A percentile compares a stretch with the other conserved stretches of the same genome.
phyloP scores from a whole-genome alignment of 306 rosid species.

The Rosa persica region DNA sequence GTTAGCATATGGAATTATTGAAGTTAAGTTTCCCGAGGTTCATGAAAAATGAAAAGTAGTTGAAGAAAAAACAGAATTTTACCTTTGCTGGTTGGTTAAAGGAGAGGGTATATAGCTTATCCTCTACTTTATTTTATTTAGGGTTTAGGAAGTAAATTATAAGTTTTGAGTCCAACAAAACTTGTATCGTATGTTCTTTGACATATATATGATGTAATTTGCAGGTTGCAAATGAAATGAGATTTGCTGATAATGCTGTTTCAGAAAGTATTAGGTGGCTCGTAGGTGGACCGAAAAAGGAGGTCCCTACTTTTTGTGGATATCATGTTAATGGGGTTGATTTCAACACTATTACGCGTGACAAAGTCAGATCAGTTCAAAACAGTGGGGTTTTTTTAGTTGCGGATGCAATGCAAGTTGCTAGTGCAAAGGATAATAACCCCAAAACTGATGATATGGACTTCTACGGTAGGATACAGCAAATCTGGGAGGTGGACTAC shows the following conservation, averaged over 20 bases:
- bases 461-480: not conserved
- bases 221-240: too few species aligned
- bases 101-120: not conserved
- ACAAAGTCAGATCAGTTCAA: not conserved
- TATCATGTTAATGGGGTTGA: not conserved
- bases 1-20: not conserved
- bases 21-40: not conserved
- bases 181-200: too few species aligned
- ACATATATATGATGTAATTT: too few species aligned
- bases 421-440: not conserved
- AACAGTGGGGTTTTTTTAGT: not conserved
- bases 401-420: not conserved
- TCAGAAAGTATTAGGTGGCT: not conserved
- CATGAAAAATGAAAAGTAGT: not conserved
- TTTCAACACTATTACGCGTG: not conserved
- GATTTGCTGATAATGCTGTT: too few species aligned
- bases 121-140: not conserved
- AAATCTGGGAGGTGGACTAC: not conserved
- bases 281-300: not conserved
- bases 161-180: too few species aligned
- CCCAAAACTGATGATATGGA: not conserved
- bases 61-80: not conserved
- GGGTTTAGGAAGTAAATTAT: too few species aligned
- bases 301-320: not conserved
- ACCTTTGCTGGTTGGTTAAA: not conserved